Evolutionary conservation across 176 grass and related monocot species (phyloP).

Genomic region (Tillandsia fasciculata): DNA sequence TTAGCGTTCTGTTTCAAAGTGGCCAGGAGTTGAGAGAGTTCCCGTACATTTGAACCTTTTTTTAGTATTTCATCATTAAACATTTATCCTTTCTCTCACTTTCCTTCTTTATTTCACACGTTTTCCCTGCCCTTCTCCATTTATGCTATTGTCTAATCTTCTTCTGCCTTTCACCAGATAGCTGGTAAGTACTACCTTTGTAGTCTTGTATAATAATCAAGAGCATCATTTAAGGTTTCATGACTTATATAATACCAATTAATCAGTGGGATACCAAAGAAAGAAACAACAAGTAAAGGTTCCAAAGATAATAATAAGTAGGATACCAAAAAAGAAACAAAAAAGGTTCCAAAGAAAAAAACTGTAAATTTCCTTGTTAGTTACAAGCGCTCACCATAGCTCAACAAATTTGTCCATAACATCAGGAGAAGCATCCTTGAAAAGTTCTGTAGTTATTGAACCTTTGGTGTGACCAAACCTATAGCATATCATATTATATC

Average conservation of each 20-base stretch:
- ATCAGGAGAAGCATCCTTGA: constrained; percentile 69
- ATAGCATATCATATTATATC: too few relatives aligned
- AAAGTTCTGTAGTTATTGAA: constrained; percentile 67
- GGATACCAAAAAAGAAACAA: background rate
- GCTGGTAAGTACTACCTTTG: background rate
- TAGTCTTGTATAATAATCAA: background rate
- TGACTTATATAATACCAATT: background rate
- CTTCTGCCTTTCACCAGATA: too few relatives aligned
- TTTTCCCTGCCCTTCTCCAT: too few relatives aligned
- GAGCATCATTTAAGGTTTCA: background rate
- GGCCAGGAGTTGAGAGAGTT: too few relatives aligned
- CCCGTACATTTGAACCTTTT: too few relatives aligned
- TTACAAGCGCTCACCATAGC: constrained; percentile 49
- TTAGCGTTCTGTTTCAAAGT: too few relatives aligned
- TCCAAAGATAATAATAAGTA: background rate
- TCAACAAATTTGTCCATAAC: constrained; percentile 72
- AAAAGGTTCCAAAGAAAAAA: background rate
- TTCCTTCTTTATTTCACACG: too few relatives aligned
- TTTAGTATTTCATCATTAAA: too few relatives aligned
- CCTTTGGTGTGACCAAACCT: constrained; percentile 83
- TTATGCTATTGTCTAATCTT: too few relatives aligned
- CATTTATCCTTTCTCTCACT: too few relatives aligned
- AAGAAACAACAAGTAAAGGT: background rate
- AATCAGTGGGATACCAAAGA: background rate
- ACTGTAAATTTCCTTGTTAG: background rate